Base-by-base conservation (phyloP, 805 yeast genomes). In the Ogataea methanolica region DNA sequence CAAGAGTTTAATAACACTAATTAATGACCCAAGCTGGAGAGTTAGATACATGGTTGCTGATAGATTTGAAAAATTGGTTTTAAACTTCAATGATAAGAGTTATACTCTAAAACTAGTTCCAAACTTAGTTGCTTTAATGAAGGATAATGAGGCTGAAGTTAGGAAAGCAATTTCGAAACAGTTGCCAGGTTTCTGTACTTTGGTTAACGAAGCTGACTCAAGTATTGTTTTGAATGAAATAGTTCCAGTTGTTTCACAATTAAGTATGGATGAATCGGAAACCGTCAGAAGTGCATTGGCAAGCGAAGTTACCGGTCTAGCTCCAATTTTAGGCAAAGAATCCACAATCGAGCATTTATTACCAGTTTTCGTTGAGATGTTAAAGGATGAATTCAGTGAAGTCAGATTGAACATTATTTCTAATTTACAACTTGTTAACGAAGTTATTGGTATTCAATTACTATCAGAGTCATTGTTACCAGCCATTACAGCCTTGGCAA, bases 41-140 rank as follows among this genome's bases (percentile, higher is more conserved):
- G 98, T 94, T 48, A 83, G 99, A 61, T 94, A 92, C 69, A 90
- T 94, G 83, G 96, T 96, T 33, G 96, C 97, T n/a, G 97, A 92
- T 65, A 78, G 90, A 59, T 91, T 90, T 62, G 88, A 83, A 57
- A 72, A 74, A 52, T 77, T 94, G 50, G 88, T 95, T 2, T 57
- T 69, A 16, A 82, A 80, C 54, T 83, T 91, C 60, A 73, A 74
- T 56, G 73, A 75, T 51, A 74, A 79, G 43, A 79, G 76, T 36
- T 69, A 73, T 31, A 84, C 82, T 54, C 73, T 83, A 59, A 75
- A 74, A 36, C 75, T 85, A 52, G 80, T 83, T 42, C 83, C 83
- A 37, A 86, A 90, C 41, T 84, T 92, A 63, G 75, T 89, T 50
- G 63, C 78, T 35, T 75, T 92, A 51, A 83, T 92, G 80, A 86